Base-by-base conservation (phyloP, 1,139 yeast species). In the Pichia sp. region DNA sequence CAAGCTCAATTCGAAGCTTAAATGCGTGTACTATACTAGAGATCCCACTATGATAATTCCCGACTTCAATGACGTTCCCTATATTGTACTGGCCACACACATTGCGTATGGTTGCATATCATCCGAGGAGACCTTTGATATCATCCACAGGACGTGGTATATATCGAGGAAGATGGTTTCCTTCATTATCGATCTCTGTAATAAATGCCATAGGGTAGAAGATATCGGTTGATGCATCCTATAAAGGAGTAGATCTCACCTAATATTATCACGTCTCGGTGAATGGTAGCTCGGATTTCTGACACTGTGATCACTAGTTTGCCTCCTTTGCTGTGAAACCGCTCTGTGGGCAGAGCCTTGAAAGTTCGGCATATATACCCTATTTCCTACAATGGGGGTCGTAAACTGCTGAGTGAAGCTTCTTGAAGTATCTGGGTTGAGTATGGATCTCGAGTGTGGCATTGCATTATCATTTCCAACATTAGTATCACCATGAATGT, bases 31-130 rank as follows among this genome's bases (percentile, higher is more conserved):
- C 27, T 52, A 52, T 28, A 33, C 52, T 35, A 39, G 56, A 19
- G 55, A 52, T 37, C 32, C 47, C 8, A 44, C 50, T 29, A 49
- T 52, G n/a, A 39, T 48, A 14, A 49, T 52, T 12, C 56, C 57
- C 1, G 55, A 52, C 27, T 52, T 51, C 30, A 38, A 33, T 21
- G 56, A 51, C 33, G 38, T 49, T 19, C 52, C 55, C 12, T 51
- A 49, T 34, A 52, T 52, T 31, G 52, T 52, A 13, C 35, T 52
- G 40, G 55, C 55, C 2, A 51, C 56, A 1, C 56, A 52, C 37
- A 32, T 48, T 14, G 47, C 46, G 27, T 51, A 45, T 33, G 41
- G 39, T 10, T 51, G 55, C 29, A 24, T 45, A 15, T 27, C 37
- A 10, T 35, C 49, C 10, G 30, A 37, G 20, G 38, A 39, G 11